Base-by-base conservation (phyloP, 441 rosid species). In the Mallotus repandus region DNA sequence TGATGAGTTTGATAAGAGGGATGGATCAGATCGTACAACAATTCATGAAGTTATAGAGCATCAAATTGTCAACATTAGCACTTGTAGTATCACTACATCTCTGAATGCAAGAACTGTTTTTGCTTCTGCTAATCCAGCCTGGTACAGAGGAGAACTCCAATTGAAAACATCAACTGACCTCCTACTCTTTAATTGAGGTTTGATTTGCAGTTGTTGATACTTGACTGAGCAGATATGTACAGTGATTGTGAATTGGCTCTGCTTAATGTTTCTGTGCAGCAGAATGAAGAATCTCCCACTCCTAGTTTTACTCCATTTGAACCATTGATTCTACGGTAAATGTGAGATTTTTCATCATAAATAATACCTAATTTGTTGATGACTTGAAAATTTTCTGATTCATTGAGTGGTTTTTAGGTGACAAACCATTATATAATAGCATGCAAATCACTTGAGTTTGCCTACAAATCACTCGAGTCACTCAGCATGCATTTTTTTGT, bases 121-220 rank as follows among this genome's bases (percentile, higher is more conserved):
- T 84, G 97, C 99, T 68, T 98, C 99, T 72, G 98, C 98, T 72
- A 96, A 92, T 90, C 99, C 98, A 72, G 99, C 99, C 71, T 96
- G 99, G 99, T 96, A 96, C 74, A 98, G 94, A 80, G 98, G 62
- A 92, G 99, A 83, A 96, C 98, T 59, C 99, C 99, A 62, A 98
- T 98, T 52, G 98, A 96, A 84, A 96, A 96, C 80, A 94, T 96
- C 66, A 96, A 94, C 80, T 91, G 91, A 54, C 98, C 99, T 72
- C 98, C 97, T 25, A 97, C 98, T 45, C 96, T 96, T 71, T 88
- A 94, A 32, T 96, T 98, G 66, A 88, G 97, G 84, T 94, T 96
- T 77, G 99, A 96, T 83, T 94, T 96, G 76, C 83, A 94, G 66
- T 94, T 97, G 99, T 78, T 94, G 89, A 96, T 96, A 77, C 89